These are phyloP conservation scores for Blastobotrys buckinghamii DNA, from an alignment of 1,139 yeast genomes.

Conservation along the genomic window DNA sequence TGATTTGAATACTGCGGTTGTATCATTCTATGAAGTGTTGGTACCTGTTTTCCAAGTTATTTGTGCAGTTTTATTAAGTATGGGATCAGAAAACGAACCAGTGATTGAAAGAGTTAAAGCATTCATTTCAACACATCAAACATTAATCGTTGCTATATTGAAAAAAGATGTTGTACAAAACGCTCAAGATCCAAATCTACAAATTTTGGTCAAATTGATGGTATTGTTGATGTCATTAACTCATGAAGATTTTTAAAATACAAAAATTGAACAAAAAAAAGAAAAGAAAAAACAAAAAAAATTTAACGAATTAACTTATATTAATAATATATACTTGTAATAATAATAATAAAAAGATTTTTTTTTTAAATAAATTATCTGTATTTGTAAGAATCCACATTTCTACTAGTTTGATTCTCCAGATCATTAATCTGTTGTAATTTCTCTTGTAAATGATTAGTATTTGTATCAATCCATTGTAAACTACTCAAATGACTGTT, in stretches of 20 bases:
- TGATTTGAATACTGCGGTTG: background rate
- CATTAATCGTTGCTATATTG: slow-evolving; percentile 58
- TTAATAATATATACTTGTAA: background rate
- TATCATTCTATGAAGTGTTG: slow-evolving; percentile 54
- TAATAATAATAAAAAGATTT: background rate
- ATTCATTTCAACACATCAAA: slow-evolving; percentile 49
- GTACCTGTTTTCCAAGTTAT: slow-evolving; percentile 76
- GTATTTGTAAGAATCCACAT: slow-evolving; percentile 11
- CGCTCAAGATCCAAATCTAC: slow-evolving; percentile 16
- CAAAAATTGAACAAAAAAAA: no score
- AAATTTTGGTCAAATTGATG: slow-evolving; percentile 45
- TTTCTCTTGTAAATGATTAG: slow-evolving; percentile 62
- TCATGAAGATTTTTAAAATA: no score
- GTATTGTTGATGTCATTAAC: slow-evolving; percentile 55
- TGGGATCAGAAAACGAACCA: slow-evolving; percentile 71
- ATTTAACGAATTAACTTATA: no score
- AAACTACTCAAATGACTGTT: slow-evolving; percentile 87
- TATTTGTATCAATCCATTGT: slow-evolving; percentile 76
- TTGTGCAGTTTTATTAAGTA: slow-evolving; percentile 59
- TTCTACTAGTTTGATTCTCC: slow-evolving; percentile 23
- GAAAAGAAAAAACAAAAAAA: no score
- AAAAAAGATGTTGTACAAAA: slow-evolving; percentile 50
- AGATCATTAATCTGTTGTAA: slow-evolving; percentile 37
- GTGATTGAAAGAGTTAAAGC: slow-evolving; percentile 52
- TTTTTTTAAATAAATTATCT: background rate